These are phyloP conservation scores for Phytophthora colocasiae DNA, from an alignment of 352 stramenopile species.

Conservation along the genomic window DNA sequence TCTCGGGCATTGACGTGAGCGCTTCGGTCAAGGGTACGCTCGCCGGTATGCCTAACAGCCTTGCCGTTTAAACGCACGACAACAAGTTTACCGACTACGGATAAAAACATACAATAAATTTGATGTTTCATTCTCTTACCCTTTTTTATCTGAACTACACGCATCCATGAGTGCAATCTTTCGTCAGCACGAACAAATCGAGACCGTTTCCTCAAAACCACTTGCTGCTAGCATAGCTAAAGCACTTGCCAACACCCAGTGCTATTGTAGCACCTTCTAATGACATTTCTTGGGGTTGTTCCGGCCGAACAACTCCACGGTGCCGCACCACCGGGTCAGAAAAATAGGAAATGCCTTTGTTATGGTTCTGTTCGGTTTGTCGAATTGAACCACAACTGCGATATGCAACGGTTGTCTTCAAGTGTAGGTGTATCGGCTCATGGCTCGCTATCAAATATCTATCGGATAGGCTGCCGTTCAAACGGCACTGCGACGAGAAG, in stretches of 20 bases:
- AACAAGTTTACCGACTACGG: neutral
- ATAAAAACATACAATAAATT: constrained; percentile 8
- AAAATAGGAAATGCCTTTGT: constrained; percentile 1
- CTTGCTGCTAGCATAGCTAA: neutral
- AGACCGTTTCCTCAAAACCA: constrained; percentile 3
- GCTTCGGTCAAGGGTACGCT: constrained; percentile 9
- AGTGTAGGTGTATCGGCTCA: constrained; percentile 12
- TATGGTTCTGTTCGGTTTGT: neutral
- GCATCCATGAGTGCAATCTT: too few relatives aligned
- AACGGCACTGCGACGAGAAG: too few relatives aligned
- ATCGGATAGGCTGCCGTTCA: too few relatives aligned
- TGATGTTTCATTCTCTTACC: constrained; percentile 1
- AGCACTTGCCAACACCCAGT: too few relatives aligned
- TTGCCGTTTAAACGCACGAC: constrained; percentile 11
- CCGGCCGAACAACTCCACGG: neutral
- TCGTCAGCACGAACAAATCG: neutral
- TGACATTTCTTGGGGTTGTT: constrained; percentile 10
- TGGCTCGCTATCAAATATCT: too few relatives aligned
- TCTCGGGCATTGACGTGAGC: constrained; percentile 16
- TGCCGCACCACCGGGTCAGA: neutral
- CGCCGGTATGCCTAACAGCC: constrained; percentile 6
- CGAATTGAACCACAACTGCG: neutral
- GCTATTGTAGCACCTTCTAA: constrained; percentile 1
- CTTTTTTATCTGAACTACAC: too few relatives aligned
- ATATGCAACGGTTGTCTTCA: neutral